Base-by-base conservation (phyloP, 352 stramenopile species). In the Albugo laibachii region DNA sequence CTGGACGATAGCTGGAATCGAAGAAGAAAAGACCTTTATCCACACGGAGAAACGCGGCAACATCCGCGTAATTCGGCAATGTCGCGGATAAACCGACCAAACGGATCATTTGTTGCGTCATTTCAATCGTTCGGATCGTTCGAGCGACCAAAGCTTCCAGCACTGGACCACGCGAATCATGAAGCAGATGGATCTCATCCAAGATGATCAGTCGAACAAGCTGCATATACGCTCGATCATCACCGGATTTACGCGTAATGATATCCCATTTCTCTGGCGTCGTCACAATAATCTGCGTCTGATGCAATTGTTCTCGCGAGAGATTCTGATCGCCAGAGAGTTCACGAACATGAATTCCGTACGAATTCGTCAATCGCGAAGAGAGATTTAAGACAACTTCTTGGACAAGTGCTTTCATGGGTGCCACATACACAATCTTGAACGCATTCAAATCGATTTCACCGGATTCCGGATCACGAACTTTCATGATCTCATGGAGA, bases 211-310 rank as follows among this genome's bases (percentile, higher is more conserved):
- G 61, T 8, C 91, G 88, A 13, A 99, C 94, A 4, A 99, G 76
- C 58, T 99, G 94, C 2, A 94, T 99, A 67, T 98, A 99, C 6
- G 94, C 92, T 42, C 95, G 74, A 48, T 92, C 73, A 44, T 98
- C 95, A 31, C 96, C 94, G 18, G 88, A 93, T 67, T 99, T 98
- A 47, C 96, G 81, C 18, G 95, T 99, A 40, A 99, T 94, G 57
- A 99, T 98, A 70, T 99, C 96, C 94, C 94, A 99, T 66, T 99
- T 99, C 54, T 99, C 96, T 1, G 96, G 96, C 10, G 96, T 99
- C 21, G 96, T 99, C 13, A 99, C 95, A 51, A 99, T 97, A 47
- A 99, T 83, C 60, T 99, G 95, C 10, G 96, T 99, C 59, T 97
- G 92, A 31, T 87, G 82, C 46, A 99, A 94, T 69, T 99, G 92